A percentile compares a stretch with the other conserved stretches of the same genome.
These are phyloP conservation scores for Pseudonitzschia delicatissima DNA, from an alignment of 108 stramenopile species.

Conservation along the genomic window DNA sequence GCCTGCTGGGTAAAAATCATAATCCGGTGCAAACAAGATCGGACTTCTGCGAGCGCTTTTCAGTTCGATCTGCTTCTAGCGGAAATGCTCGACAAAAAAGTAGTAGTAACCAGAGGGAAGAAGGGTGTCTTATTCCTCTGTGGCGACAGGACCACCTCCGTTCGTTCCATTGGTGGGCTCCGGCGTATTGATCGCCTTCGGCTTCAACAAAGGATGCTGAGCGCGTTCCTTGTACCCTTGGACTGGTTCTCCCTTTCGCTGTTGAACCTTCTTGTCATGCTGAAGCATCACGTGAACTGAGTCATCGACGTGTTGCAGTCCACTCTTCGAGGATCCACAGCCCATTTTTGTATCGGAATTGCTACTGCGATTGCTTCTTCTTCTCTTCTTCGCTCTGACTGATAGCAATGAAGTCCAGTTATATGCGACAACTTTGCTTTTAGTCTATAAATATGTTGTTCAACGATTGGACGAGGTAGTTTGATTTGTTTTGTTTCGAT, in stretches of 20 bases:
- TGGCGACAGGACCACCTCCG: not conserved
- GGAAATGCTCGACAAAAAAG: no score
- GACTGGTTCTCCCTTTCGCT: conserved; percentile 33
- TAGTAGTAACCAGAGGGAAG: no score
- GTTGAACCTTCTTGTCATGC: conserved; percentile 44
- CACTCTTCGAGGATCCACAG: conserved; percentile 32
- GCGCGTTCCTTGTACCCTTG: conserved; percentile 49
- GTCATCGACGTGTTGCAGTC: conserved; percentile 45
- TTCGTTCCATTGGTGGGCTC: not conserved
- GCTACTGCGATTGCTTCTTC: not conserved
- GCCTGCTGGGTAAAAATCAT: no score
- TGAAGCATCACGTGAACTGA: conserved; percentile 58
- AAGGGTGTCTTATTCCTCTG: not conserved
- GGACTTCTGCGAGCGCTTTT: no score
- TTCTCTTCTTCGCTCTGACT: no score
- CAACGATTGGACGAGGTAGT: no score
- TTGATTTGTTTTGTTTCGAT: no score
- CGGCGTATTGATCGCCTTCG: not conserved
- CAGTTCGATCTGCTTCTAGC: no score
- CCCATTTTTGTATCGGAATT: conserved; percentile 29
- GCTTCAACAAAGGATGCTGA: conserved; percentile 27
- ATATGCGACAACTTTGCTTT: no score
- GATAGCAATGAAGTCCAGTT: no score
- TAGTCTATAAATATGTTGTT: no score
- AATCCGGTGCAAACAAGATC: no score